These are phyloP conservation scores for Vachellia pachyceras DNA, from an alignment of 306 rosid genomes.

Conservation along the genomic window DNA sequence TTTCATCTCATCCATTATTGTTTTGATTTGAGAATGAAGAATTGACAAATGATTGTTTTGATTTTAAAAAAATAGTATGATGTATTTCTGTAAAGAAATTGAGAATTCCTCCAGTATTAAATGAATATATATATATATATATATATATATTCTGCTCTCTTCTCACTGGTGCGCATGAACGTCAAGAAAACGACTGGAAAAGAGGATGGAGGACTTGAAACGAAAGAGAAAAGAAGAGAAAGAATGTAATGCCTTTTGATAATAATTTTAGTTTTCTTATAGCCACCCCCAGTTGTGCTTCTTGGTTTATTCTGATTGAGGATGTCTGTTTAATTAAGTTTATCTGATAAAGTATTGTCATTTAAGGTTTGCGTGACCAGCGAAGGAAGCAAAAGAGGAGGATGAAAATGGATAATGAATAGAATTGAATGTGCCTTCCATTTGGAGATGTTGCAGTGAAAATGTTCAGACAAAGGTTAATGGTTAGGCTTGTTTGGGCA, in stretches of 20 bases:
- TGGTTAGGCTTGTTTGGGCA: not conserved
- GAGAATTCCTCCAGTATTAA: not conserved
- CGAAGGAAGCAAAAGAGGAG: slow-evolving; percentile 68
- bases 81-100: not conserved
- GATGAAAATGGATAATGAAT: slow-evolving; percentile 44
- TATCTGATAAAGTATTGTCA: not conserved
- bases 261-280: not conserved
- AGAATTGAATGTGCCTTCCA: not conserved
- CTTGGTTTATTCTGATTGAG: not conserved
- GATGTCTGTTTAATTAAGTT: not conserved
- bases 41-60: not conserved
- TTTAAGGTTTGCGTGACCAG: slow-evolving; percentile 79
- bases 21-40: slow-evolving; percentile 15
- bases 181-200: slow-evolving; percentile 54
- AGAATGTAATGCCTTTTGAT: slow-evolving; percentile 50
- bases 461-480: not conserved
- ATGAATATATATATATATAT: not conserved
- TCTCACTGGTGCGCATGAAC: slow-evolving; percentile 73
- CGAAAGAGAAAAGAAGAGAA: slow-evolving; percentile 84
- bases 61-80: too few species aligned
- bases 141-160: not conserved
- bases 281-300: not conserved
- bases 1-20: not conserved
- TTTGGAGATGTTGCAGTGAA: not conserved
- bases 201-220: slow-evolving; percentile 56